Percentiles rank a stretch among this genome's conserved stretches.
These are phyloP conservation scores for Blastomyces emzantsi DNA, from an alignment of 2,329 filamentous ascomycete species.

Conservation along the genomic window DNA sequence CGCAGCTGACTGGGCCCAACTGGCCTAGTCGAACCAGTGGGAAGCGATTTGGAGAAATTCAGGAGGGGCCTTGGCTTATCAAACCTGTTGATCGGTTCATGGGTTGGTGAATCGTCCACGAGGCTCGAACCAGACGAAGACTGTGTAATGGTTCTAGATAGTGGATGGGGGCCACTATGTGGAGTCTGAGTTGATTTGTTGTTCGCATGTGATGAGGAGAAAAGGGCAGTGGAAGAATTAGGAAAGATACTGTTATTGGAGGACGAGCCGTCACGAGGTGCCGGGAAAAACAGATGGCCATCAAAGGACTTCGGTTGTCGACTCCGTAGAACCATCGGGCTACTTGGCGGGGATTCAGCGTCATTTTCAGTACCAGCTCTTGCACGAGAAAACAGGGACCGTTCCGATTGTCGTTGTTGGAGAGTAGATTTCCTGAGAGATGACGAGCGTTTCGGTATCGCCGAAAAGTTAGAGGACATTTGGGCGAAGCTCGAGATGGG, in stretches of 20 bases:
- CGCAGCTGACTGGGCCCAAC: slow-evolving; percentile 34
- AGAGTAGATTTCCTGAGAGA: slow-evolving; percentile 80
- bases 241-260: slow-evolving; percentile 39
- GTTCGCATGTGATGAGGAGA: slow-evolving; percentile 25
- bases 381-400: slow-evolving; percentile 45
- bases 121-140: slow-evolving; percentile 76
- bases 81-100: slow-evolving; percentile 45
- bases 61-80: slow-evolving; percentile 45
- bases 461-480: slow-evolving; percentile 42
- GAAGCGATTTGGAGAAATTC: slow-evolving; percentile 67
- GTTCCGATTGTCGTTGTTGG: slow-evolving; percentile 69
- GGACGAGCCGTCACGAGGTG: slow-evolving; percentile 56
- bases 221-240: slow-evolving; percentile 42
- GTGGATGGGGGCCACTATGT: slow-evolving; percentile 62
- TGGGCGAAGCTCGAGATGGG: slow-evolving; percentile 22
- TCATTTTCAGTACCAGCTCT: slow-evolving; percentile 26
- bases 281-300: slow-evolving; percentile 57
- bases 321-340: slow-evolving; percentile 45
- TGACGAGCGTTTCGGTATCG: slow-evolving; percentile 59
- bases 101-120: slow-evolving; percentile 61
- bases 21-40: slow-evolving; percentile 50
- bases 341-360: slow-evolving; percentile 48
- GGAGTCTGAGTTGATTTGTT: slow-evolving; percentile 33
- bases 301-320: slow-evolving; percentile 71
- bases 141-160: slow-evolving; percentile 78